These are phyloP conservation scores for Kodamaea fungicola DNA, from an alignment of 1,139 yeast species.

Conservation along the genomic window DNA sequence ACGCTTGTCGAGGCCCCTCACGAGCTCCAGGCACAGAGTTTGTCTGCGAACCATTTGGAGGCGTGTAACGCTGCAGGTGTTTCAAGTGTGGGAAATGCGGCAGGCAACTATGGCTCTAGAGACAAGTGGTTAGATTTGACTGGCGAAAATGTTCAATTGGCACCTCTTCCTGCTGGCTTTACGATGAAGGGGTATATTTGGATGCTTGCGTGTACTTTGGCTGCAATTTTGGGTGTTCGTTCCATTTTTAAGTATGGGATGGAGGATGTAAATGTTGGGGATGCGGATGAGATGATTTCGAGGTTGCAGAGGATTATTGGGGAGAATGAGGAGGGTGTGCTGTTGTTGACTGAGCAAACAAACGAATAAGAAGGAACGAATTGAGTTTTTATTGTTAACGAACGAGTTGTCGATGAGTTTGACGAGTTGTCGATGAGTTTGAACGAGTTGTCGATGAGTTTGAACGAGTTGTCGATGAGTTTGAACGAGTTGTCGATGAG, in stretches of 20 bases:
- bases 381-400: too few species aligned
- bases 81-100: conserved; percentile 64
- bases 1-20: conserved; percentile 72
- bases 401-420: too few species aligned
- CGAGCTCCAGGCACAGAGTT: conserved; percentile 38
- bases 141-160: conserved; percentile 55
- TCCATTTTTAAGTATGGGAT: conserved; percentile 60
- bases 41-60: conserved; percentile 44
- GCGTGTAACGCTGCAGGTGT: conserved; percentile 56
- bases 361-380: too few species aligned
- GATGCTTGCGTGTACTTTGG: conserved; percentile 50
- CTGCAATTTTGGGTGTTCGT: conserved; percentile 55
- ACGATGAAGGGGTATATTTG: conserved; percentile 69
- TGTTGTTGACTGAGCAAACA: too few species aligned
- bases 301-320: conserved; percentile 13
- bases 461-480: too few species aligned
- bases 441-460: too few species aligned
- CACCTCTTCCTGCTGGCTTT: conserved; percentile 64
- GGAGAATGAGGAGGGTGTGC: conserved; percentile 6
- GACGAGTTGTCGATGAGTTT: too few species aligned
- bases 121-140: conserved; percentile 50
- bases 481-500: too few species aligned
- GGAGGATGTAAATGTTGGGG: conserved; percentile 51
- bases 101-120: conserved; percentile 40
- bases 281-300: conserved; percentile 25